A percentile compares a stretch with the other conserved stretches of the same genome.
Conservation (phyloP, 2,329 filamentous ascomycete species). For the Camptophora hylomeconis region DNA sequence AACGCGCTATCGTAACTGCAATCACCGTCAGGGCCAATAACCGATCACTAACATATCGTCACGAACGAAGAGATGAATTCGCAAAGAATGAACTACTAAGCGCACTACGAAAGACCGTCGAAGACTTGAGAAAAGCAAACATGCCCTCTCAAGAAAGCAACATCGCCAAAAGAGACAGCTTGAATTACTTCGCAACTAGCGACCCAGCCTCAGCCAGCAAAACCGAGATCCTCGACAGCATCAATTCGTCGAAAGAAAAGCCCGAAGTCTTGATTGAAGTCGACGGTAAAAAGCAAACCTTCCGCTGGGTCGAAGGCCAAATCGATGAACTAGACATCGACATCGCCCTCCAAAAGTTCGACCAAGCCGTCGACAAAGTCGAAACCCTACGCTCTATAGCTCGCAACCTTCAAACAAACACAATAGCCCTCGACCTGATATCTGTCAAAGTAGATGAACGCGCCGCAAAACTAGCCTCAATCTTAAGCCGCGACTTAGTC, state of each 20-base stretch:
- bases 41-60: slow-evolving; percentile 89
- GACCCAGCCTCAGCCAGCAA: slow-evolving; percentile 67
- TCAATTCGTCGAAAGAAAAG: slow-evolving; percentile 59
- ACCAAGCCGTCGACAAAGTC: slow-evolving; percentile 68
- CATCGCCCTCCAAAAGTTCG: slow-evolving; percentile 80
- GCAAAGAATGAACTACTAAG: slow-evolving; percentile 74
- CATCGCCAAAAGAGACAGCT: slow-evolving; percentile 24
- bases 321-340: slow-evolving; percentile 95
- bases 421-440: slow-evolving; percentile 82
- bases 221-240: slow-evolving; percentile 63
- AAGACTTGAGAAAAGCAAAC: slow-evolving; percentile 76
- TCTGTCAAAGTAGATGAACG: slow-evolving; percentile 81
- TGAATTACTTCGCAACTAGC: slow-evolving; percentile 72
- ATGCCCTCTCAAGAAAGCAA: slow-evolving; percentile 64
- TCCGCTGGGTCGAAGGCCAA: slow-evolving; percentile 89
- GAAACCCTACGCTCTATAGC: slow-evolving; percentile 75
- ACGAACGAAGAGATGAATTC: slow-evolving; percentile 63
- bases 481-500: slow-evolving; percentile 65
- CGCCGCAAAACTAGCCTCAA: slow-evolving; percentile 59
- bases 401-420: slow-evolving; percentile 69
- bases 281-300: slow-evolving; percentile 89
- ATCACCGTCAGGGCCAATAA: slow-evolving; percentile 82
- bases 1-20: slow-evolving; percentile 61
- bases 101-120: slow-evolving; percentile 83
- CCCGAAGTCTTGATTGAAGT: slow-evolving; percentile 76